Conservation (phyloP, 306 rosid species). For the Hylodesmum podocarpum region DNA sequence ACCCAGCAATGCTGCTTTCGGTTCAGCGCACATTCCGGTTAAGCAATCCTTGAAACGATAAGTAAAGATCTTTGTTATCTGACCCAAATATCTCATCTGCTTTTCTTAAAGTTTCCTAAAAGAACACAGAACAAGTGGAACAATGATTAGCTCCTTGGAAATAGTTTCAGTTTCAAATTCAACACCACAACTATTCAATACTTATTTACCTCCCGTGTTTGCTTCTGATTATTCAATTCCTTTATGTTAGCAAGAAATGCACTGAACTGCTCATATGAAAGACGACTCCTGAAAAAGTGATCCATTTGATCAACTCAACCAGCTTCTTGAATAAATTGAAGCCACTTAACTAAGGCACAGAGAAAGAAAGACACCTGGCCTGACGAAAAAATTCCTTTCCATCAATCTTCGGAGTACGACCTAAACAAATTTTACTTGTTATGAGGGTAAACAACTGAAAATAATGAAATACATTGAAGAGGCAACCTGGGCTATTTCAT, state of each 20-base stretch:
- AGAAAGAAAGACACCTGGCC: constrained; percentile 64
- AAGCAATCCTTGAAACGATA: constrained; percentile 91
- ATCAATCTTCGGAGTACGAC: constrained; percentile 88
- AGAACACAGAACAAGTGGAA: constrained; percentile 25
- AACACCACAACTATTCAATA: background rate
- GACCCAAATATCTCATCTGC: constrained; percentile 97
- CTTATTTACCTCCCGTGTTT: constrained; percentile 85
- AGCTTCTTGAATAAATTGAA: constrained; percentile 24
- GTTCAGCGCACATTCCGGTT: constrained; percentile 68
- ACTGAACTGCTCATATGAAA: constrained; percentile 96
- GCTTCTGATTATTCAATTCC: constrained; percentile 96
- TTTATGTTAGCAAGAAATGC: constrained; percentile 95
- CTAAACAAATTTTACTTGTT: constrained; percentile 39
- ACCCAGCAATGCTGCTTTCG: constrained; percentile 33
- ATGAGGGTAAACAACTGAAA: constrained; percentile 13
- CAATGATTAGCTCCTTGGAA: constrained; percentile 20
- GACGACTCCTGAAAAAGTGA: constrained; percentile 77
- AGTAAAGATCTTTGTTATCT: constrained; percentile 91
- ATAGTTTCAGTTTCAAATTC: constrained; percentile 18
- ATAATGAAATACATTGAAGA: background rate
- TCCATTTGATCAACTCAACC: constrained; percentile 15
- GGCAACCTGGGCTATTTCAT: background rate
- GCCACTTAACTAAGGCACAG: background rate
- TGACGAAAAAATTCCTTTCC: constrained; percentile 99
- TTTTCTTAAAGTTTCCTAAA: constrained; percentile 88